These are phyloP conservation scores for Lasiosphaeria ovina DNA, from an alignment of 495 filamentous ascomycete genomes.

Conservation along the genomic window DNA sequence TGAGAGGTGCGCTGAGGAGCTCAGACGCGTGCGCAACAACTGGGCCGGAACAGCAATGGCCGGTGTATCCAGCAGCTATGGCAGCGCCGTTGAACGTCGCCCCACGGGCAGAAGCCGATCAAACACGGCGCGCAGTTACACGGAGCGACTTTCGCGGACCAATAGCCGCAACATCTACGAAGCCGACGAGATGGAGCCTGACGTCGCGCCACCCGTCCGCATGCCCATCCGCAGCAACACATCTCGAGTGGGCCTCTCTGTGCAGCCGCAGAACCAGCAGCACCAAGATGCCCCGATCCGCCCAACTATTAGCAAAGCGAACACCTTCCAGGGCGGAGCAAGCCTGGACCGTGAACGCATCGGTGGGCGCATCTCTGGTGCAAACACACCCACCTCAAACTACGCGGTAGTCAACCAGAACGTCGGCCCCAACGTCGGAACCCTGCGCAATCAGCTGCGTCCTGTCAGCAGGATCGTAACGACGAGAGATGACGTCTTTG, in stretches of 20 bases:
- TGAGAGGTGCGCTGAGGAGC: slow-evolving; percentile 78
- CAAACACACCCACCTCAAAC: slow-evolving; percentile 27
- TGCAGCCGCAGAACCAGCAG: slow-evolving; percentile 30
- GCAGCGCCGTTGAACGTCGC: slow-evolving; percentile 25
- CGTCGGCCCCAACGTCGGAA: slow-evolving; percentile 30
- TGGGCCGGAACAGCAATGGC: slow-evolving; percentile 33
- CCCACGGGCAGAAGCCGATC: slow-evolving; percentile 43
- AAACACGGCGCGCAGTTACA: slow-evolving; percentile 46
- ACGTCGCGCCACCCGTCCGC: slow-evolving; percentile 43
- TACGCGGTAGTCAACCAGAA: slow-evolving; percentile 26
- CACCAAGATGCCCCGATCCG: slow-evolving; percentile 36
- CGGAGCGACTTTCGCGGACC: slow-evolving; percentile 40
- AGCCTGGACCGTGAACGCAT: slow-evolving; percentile 29
- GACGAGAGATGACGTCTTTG: slow-evolving; percentile 57
- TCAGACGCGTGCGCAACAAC: slow-evolving; percentile 49
- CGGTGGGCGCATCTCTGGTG: slow-evolving; percentile 21
- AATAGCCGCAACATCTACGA: slow-evolving; percentile 36
- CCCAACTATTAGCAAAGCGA: slow-evolving; percentile 38
- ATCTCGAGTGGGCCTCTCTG: slow-evolving; percentile 41
- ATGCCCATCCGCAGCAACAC: slow-evolving; percentile 59
- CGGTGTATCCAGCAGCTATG: slow-evolving; percentile 13
- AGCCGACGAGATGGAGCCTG: slow-evolving; percentile 34
- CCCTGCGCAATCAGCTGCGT: slow-evolving; percentile 41
- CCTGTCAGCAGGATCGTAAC: slow-evolving; percentile 40
- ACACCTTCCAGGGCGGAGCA: slow-evolving; percentile 38